Base-by-base conservation (phyloP, 2,329 filamentous ascomycete species). In the Herpotrichia juniperi region DNA sequence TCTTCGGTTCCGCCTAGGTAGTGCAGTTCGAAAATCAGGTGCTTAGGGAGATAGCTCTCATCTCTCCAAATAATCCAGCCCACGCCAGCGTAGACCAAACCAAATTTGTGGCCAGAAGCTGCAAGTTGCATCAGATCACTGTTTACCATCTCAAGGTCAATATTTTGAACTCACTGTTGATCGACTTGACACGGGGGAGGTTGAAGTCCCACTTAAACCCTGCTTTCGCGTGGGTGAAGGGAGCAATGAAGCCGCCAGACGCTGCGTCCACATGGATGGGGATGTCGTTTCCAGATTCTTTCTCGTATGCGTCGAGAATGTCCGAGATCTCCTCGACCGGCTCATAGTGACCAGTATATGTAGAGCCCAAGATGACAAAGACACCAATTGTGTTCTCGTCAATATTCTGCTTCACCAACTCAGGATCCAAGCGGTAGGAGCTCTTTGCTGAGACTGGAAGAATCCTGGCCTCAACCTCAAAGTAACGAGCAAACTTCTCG, bases 331-430 rank as follows among this genome's bases (percentile, higher is more conserved):
- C 83, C 66, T 89, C 83, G 0, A 90, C 87, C 0, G 87, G 86
- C 70, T 90, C 87, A 56, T 87, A 90, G 64, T 90, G 86, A 0
- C 88, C 31, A 0, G 88, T 91, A 59, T 90, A 91, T 0, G 88
- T 91, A 45, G 81, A 86, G 2, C 88, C 87, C 4, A 91, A 64
- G 47, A 90, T 90, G 0, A 88, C 85, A 63, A 89, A 90, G 0
- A 91, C 76, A n/a, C 88, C 88, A 59, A 91, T 90, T 0, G 88
- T 91, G 59, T 90, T 90, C 72, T 90, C 87, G 55, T 91, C 87
- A 28, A 90, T 80, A 56, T 87, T 87, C 61, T 89, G 68, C 62
- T 81, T 83, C 1, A 90, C 84, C 22, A 86, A 72, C 3, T 83
- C 78, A 0, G 87, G 83, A 58, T 90, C 86, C 7, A 90, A 77